Evolutionary conservation across 1,284 basidiomycete species (phyloP), one percentile per base, ranked within the genome.

Genomic region (Macrocystidia cucumis): DNA sequence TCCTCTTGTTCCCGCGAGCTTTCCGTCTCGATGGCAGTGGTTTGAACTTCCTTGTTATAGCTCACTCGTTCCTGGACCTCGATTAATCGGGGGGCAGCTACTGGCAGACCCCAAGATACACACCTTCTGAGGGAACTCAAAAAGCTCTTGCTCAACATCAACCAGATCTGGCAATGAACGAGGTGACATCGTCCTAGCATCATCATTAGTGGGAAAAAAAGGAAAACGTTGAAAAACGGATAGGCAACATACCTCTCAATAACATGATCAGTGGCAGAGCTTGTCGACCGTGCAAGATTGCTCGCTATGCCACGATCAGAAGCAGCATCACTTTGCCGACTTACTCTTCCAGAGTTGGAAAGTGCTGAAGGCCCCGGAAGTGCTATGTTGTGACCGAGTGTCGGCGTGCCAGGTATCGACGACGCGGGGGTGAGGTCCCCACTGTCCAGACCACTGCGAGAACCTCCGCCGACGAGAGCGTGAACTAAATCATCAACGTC

Each of bases 11-110:
- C 48, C 40, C 55, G 42, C 27, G 69, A 48, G 19, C 67, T 44
- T 28, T 60, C 73, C 20, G 61, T 65, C 39, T 81, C 78, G 3
- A 78, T 51, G n/a, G 74, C 67, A 19, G 79, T 70, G 0, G 91
- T 96, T 57, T 98, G 93, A 2, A 95, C 84, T 47, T 91, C 85
- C 58, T 95, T 96, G 46, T 92, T 93, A 53, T 96, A 97, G 32
- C 87, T 82, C 16, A 95, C 82, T n/a, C 81, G 76, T 57, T 90
- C 84, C 81, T 88, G 27, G 16, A 17, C 13, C 25, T 11, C 4
- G 13, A 27, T 32, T 5, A 31, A 21, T 33, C 28, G 21, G 29
- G 17, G n/a, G 27, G 9, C 19, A 14, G 6, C n/a, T n/a, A n/a
- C n/a, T 13, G 17, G 9, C 5, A 20, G 20, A 3, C 6, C 19